Evolutionary conservation across 352 stramenopile species (phyloP).

Genomic region (Phytophthora cryptogea): DNA sequence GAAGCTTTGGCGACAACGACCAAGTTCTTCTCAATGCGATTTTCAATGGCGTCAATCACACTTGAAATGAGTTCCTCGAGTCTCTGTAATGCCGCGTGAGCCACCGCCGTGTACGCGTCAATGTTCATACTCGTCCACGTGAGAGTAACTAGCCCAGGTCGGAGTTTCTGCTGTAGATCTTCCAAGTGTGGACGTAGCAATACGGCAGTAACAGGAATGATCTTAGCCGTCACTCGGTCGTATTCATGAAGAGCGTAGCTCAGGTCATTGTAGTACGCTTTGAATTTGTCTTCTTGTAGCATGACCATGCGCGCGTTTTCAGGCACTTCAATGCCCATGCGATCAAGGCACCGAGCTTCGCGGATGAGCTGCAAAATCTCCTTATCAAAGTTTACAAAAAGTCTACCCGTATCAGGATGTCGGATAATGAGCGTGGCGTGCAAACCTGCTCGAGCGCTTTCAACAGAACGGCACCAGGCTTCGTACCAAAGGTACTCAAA

Average conservation of each 20-base stretch:
- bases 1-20: slow-evolving; percentile 80
- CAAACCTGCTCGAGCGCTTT: slow-evolving; percentile 74
- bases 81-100: slow-evolving; percentile 62
- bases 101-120: slow-evolving; percentile 76
- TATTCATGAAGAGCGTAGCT: slow-evolving; percentile 83
- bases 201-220: slow-evolving; percentile 66
- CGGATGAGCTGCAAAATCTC: slow-evolving; percentile 89
- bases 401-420: slow-evolving; percentile 68
- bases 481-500: slow-evolving; percentile 92
- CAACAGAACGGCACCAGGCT: slow-evolving; percentile 83
- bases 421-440: slow-evolving; percentile 87
- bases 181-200: slow-evolving; percentile 74
- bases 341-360: slow-evolving; percentile 81
- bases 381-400: slow-evolving; percentile 91
- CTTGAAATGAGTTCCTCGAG: slow-evolving; percentile 87
- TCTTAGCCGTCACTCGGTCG: slow-evolving; percentile 72
- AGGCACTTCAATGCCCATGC: slow-evolving; percentile 84
- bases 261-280: slow-evolving; percentile 85
- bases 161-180: slow-evolving; percentile 75
- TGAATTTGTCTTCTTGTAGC: slow-evolving; percentile 89
- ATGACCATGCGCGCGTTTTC: slow-evolving; percentile 87
- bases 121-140: slow-evolving; percentile 94
- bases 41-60: slow-evolving; percentile 82
- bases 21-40: slow-evolving; percentile 85
- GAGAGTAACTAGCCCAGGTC: slow-evolving; percentile 80